Evolutionary conservation across 257 asterid species (phyloP).

Genomic region (Fraxinus cuspidata): DNA sequence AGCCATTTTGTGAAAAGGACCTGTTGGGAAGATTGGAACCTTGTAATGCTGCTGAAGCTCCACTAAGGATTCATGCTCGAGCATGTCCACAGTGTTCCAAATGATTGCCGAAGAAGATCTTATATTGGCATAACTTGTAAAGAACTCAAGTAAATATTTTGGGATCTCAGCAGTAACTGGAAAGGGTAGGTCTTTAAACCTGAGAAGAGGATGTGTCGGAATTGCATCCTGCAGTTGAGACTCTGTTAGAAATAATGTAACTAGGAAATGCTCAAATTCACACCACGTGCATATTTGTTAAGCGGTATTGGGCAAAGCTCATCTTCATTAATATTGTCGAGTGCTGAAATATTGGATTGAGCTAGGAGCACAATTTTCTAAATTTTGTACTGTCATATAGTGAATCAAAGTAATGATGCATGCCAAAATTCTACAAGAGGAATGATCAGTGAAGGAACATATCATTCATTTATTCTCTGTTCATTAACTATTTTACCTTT

Average conservation of each 20-base stretch:
- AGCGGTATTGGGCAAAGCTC: background rate
- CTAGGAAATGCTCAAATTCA: background rate
- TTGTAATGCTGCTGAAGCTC: slow-evolving; percentile 24
- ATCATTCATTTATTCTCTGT: background rate
- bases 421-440: background rate
- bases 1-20: slow-evolving; percentile 38
- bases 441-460: background rate
- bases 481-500: background rate
- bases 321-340: background rate
- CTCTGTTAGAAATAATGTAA: slow-evolving; percentile 19
- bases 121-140: background rate
- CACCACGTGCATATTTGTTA: background rate
- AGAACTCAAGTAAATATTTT: background rate
- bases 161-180: slow-evolving; percentile 4
- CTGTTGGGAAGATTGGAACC: slow-evolving; percentile 37
- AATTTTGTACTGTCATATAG: background rate
- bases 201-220: slow-evolving; percentile 28
- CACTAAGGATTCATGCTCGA: slow-evolving; percentile 25
- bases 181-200: slow-evolving; percentile 34
- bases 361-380: background rate
- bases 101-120: slow-evolving; percentile 30
- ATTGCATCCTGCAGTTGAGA: slow-evolving; percentile 29
- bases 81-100: slow-evolving; percentile 33
- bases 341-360: background rate
- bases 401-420: background rate